Evolutionary conservation across 2,329 filamentous ascomycete genomes (phyloP).

Genomic region (Rutstroemia sp.): DNA sequence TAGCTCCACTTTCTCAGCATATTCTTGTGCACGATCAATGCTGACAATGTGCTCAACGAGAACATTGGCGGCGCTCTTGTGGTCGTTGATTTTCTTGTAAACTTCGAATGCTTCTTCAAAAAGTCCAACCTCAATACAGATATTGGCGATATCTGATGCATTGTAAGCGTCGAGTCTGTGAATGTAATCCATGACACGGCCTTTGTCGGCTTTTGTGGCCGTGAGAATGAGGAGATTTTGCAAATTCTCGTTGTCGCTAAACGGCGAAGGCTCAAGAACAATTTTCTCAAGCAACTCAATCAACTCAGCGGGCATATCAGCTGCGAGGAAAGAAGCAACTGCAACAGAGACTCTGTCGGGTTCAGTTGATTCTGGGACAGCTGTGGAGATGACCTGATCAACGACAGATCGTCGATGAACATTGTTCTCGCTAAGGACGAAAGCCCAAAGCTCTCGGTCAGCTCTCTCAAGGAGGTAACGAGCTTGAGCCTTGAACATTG

Average conservation of each 20-base stretch:
- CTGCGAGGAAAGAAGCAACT: conserved; percentile 85
- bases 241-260: conserved; percentile 93
- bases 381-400: conserved; percentile 92
- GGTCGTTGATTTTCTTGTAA: conserved; percentile 94
- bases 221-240: conserved; percentile 97
- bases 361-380: conserved; percentile 86
- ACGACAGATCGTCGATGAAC: conserved; percentile 88
- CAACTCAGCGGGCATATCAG: conserved; percentile 85
- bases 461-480: conserved; percentile 88
- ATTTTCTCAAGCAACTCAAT: conserved; percentile 99
- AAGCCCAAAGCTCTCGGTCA: conserved; percentile 86
- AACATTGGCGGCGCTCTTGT: conserved; percentile 79
- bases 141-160: conserved; percentile 82
- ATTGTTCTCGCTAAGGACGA: conserved; percentile 93
- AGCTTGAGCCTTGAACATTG: conserved; percentile 99
- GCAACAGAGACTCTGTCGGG: conserved; percentile 93
- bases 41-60: conserved; percentile 95
- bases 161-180: conserved; percentile 85
- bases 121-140: conserved; percentile 90
- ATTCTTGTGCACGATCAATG: conserved; percentile 94
- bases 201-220: conserved; percentile 92
- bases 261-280: conserved; percentile 96
- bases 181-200: conserved; percentile 92
- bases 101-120: conserved; percentile 97
- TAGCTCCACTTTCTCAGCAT: conserved; percentile 87